A percentile compares a stretch with the other conserved stretches of the same genome.
Conservation (phyloP, 352 stramenopile species). For the Phytophthora gonapodyides region DNA sequence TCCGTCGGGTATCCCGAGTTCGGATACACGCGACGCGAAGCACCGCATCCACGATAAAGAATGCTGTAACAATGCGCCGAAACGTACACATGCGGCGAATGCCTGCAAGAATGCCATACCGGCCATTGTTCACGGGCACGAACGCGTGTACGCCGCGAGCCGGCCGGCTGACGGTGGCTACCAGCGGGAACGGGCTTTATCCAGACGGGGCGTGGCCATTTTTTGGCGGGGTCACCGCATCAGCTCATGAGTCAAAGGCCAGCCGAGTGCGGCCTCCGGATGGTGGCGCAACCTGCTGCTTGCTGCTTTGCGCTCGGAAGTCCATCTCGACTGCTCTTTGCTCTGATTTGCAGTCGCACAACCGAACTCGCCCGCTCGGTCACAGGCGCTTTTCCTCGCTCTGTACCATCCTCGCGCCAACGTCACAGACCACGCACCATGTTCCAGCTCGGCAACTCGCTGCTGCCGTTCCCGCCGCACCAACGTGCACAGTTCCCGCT, state of each 20-base stretch:
- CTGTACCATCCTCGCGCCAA: constrained; percentile 14
- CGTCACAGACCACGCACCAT: constrained; percentile 8
- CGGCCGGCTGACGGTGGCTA: too few species aligned
- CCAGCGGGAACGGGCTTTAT: not conserved
- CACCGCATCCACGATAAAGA: not conserved
- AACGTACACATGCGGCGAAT: too few species aligned
- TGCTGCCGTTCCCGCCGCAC: constrained; percentile 29
- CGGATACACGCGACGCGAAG: not conserved
- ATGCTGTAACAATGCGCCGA: not conserved
- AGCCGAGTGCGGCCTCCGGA: constrained; percentile 13
- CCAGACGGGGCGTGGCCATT: constrained; percentile 4
- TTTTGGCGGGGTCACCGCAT: constrained; percentile 6
- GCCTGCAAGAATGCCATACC: too few species aligned
- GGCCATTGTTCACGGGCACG: too few species aligned
- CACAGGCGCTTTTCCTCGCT: constrained; percentile 30
- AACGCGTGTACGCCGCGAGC: too few species aligned
- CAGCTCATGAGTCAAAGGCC: not conserved
- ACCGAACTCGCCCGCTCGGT: constrained; percentile 27
- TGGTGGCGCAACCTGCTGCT: constrained; percentile 23
- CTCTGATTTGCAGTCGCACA: constrained; percentile 32
- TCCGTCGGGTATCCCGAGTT: constrained; percentile 4
- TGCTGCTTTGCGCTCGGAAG: constrained; percentile 22
- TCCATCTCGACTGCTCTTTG: constrained; percentile 29
- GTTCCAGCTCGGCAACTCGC: constrained; percentile 35
- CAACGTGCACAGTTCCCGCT: constrained; percentile 33